Evolutionary conservation across 768 basidiomycete species (phyloP), one percentile per base, ranked within the genome.

Genomic region (Phylloporus arenicola): DNA sequence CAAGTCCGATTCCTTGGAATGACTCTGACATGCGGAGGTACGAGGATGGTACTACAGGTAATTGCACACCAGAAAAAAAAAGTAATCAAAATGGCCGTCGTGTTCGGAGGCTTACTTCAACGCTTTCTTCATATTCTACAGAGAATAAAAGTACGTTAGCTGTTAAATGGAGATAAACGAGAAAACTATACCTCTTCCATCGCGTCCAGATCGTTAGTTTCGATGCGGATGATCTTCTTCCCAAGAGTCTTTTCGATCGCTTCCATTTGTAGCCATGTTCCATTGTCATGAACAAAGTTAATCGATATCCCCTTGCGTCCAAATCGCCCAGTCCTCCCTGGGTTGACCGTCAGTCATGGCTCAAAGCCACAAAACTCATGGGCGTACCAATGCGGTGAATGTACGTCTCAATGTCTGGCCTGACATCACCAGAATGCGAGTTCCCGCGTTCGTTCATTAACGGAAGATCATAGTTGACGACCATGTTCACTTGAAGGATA

Each of bases 401-500:
- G 65, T 99, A 99, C 1, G 95, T 98, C 74, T 98, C 96, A 41
- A 93, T 77, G 64, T 99, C 96, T 0, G 92, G 92, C 51, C 71
- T 74, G 57, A 68, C 77, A 54, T 88, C 85, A 20, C 64, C 68
- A 3, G 57, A 64, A 55, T 62, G 73, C 43, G 55, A 63, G 57
- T 64, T 68, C 48, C 59, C 70, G 13, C 86, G 82, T 60, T 89
- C 87, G 57, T 82, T 85, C 79, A 89, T 82, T 41, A 92, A 72
- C 0, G 94, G 93, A 24, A 96, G 78, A 64, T 97, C 94, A 64
- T 98, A 99, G 72, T 98, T 98, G 68, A 99, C 92, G n/a, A 98
- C 95, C 93, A 99, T 93, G 76, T 97, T 99, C 60, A 99, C 96
- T 73, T 97, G 95, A 48, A 92, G 77, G 62, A 99, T 96, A 62